Evolutionary conservation across 2,329 filamentous ascomycete genomes (phyloP).

Genomic region (Tetracladium maxilliforme): DNA sequence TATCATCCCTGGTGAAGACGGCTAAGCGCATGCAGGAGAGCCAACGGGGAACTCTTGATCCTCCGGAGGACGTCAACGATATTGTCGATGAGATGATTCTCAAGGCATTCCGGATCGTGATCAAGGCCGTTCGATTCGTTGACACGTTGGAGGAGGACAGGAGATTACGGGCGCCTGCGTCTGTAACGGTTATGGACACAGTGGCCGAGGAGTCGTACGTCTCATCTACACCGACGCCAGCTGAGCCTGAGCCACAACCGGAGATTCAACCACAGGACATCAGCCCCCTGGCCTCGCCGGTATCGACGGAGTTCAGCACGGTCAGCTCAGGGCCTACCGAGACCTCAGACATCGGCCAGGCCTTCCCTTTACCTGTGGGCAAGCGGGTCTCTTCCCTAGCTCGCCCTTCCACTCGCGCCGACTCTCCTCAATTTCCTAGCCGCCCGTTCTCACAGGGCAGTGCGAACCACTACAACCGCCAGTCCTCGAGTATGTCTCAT

Average conservation of each 20-base stretch:
- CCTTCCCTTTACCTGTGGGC: too few relatives aligned
- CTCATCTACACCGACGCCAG: slow-evolving; percentile 49
- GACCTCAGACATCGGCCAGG: too few relatives aligned
- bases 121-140: slow-evolving; percentile 74
- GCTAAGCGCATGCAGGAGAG: slow-evolving; percentile 74
- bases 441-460: slow-evolving; percentile 23
- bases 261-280: too few relatives aligned
- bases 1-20: slow-evolving; percentile 79
- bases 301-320: too few relatives aligned
- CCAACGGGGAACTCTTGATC: slow-evolving; percentile 32
- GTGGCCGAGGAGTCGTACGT: slow-evolving; percentile 41
- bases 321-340: too few relatives aligned
- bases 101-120: slow-evolving; percentile 90
- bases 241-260: too few relatives aligned
- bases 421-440: slow-evolving; percentile 12
- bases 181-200: slow-evolving; percentile 45
- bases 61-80: slow-evolving; percentile 48
- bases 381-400: too few relatives aligned
- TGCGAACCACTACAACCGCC: slow-evolving; percentile 24
- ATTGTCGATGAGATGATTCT: slow-evolving; percentile 86
- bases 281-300: too few relatives aligned
- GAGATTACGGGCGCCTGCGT: slow-evolving; percentile 27
- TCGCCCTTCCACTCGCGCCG: too few relatives aligned
- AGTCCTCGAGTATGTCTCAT: slow-evolving; percentile 42
- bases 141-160: slow-evolving; percentile 65